phyloP scores from a whole-genome alignment of 805 yeast genomes.

The Myxozyma kluyveri region DNA sequence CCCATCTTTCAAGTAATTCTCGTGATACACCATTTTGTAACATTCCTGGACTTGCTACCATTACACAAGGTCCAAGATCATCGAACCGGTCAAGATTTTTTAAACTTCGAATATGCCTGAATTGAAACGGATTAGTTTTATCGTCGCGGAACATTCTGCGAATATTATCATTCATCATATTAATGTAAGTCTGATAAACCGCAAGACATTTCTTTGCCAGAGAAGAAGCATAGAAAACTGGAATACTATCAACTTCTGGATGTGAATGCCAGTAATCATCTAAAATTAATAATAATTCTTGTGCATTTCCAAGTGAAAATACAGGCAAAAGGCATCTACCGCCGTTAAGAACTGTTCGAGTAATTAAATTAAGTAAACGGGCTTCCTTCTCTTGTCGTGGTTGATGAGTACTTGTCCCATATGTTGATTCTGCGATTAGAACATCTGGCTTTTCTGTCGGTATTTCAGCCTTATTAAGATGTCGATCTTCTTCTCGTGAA shows the following conservation, averaged over 20 bases:
- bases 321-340: slow-evolving; percentile 92
- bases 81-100: slow-evolving; percentile 79
- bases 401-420: slow-evolving; percentile 96
- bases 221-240: slow-evolving; percentile 86
- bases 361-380: slow-evolving; percentile 75
- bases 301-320: slow-evolving; percentile 95
- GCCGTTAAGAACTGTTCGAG: slow-evolving; percentile 77
- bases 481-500: slow-evolving; percentile 93
- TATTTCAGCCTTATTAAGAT: slow-evolving; percentile 89
- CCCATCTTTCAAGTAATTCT: slow-evolving; percentile 90
- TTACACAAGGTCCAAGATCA: slow-evolving; percentile 93
- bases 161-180: slow-evolving; percentile 94
- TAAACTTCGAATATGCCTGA: slow-evolving; percentile 77
- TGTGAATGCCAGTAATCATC: slow-evolving; percentile 94
- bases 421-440: slow-evolving; percentile 90
- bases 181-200: slow-evolving; percentile 92
- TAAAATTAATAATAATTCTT: slow-evolving; percentile 80
- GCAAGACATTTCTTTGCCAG: slow-evolving; percentile 96
- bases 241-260: slow-evolving; percentile 75
- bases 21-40: slow-evolving; percentile 93
- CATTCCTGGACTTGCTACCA: slow-evolving; percentile 98
- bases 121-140: slow-evolving; percentile 83
- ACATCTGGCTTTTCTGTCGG: slow-evolving; percentile 87
- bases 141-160: slow-evolving; percentile 72
- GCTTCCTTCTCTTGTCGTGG: slow-evolving; percentile 83